phyloP scores from a whole-genome alignment of 805 yeast genomes.

The Yamadazyma philogaea region DNA sequence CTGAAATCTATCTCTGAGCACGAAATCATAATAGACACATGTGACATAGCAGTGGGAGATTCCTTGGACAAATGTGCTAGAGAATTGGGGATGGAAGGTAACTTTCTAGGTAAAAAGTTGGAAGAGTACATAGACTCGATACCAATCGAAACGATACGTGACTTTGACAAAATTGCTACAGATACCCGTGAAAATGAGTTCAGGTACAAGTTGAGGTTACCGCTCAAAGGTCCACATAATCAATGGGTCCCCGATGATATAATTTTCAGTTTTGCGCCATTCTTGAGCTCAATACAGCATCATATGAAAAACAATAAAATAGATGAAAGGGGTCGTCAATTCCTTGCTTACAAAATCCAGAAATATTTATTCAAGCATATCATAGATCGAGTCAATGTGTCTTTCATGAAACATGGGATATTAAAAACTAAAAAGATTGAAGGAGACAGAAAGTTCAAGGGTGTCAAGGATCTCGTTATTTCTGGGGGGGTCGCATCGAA shows the following conservation, averaged over 20 bases:
- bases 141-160: conserved; percentile 24
- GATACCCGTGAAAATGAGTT: conserved; percentile 22
- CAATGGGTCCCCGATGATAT: conserved; percentile 25
- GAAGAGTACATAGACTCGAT: conserved; percentile 50
- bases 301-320: conserved; percentile 14
- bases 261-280: conserved; percentile 75
- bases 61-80: conserved; percentile 91
- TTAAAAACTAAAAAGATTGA: conserved; percentile 7
- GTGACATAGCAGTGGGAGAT: conserved; percentile 92
- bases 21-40: conserved; percentile 67
- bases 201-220: conserved; percentile 26
- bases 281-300: conserved; percentile 51
- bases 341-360: conserved; percentile 60
- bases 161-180: conserved; percentile 21
- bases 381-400: conserved; percentile 55
- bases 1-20: conserved; percentile 63
- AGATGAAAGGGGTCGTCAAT: conserved; percentile 30
- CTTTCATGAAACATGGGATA: conserved; percentile 38
- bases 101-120: conserved; percentile 82
- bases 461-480: conserved; percentile 59
- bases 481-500: conserved; percentile 97
- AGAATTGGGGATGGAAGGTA: conserved; percentile 73
- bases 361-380: conserved; percentile 70
- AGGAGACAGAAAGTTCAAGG: conserved; percentile 40
- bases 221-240: conserved; percentile 32